phyloP scores from a whole-genome alignment of 176 grass and related monocot genomes.

The Carex parvula region DNA sequence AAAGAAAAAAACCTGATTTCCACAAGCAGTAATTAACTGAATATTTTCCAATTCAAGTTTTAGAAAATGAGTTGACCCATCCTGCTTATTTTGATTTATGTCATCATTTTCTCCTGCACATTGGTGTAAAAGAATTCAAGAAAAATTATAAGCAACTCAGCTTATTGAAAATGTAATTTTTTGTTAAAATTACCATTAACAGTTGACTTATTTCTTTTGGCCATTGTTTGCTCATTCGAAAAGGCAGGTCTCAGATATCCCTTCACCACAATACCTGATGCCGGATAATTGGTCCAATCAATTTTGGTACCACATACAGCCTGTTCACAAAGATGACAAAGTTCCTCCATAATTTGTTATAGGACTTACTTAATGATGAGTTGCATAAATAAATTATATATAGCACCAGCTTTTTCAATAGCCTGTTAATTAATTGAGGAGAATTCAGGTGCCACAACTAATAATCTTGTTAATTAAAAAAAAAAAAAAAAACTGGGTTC shows the following conservation, averaged over 20 bases:
- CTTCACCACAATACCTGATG: conserved; percentile 73
- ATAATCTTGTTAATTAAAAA: background rate
- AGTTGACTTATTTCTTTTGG: conserved; percentile 49
- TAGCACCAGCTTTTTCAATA: background rate
- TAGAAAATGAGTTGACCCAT: conserved; percentile 56
- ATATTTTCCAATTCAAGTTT: conserved; percentile 83
- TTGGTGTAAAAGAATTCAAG: conserved; percentile 23
- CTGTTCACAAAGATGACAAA: conserved; percentile 31
- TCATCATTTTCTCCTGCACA: conserved; percentile 35
- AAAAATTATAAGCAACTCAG: background rate
- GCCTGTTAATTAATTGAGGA: background rate
- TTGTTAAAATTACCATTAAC: background rate
- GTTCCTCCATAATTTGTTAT: background rate
- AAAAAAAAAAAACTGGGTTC: too few relatives aligned
- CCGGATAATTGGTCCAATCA: conserved; percentile 81
- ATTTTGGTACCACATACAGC: conserved; percentile 44
- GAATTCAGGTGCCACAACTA: background rate
- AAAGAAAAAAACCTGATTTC: conserved; percentile 51
- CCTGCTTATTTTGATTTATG: conserved; percentile 36
- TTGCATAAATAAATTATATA: background rate
- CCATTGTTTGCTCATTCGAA: conserved; percentile 62
- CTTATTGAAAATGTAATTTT: background rate
- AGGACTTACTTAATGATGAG: background rate
- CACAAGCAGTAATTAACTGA: conserved; percentile 79
- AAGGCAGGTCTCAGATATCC: conserved; percentile 82